A percentile compares a stretch with the other conserved stretches of the same genome.
These are phyloP conservation scores for Spirogloea muscicola DNA, from an alignment of 139 green algal genomes.

Conservation along the genomic window DNA sequence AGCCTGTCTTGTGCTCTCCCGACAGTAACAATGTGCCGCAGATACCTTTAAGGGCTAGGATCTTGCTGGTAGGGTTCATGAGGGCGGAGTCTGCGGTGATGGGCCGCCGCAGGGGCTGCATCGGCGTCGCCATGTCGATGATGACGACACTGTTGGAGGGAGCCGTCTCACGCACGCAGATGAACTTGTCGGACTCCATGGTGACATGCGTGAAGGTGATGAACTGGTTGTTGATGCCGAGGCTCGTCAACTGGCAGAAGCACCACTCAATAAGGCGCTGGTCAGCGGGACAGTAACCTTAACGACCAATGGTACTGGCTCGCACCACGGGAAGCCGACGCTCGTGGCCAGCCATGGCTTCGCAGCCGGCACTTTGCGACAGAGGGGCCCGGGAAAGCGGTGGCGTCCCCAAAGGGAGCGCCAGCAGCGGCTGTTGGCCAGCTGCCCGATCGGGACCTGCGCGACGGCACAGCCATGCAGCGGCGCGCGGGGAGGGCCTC, in stretches of 20 bases:
- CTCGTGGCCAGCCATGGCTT: too few relatives aligned
- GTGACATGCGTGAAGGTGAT: slow-evolving; percentile 98
- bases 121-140: slow-evolving; percentile 78
- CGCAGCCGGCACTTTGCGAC: background rate
- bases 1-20: too few relatives aligned
- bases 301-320: too few relatives aligned
- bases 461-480: too few relatives aligned
- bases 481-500: too few relatives aligned
- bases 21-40: too few relatives aligned
- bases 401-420: background rate
- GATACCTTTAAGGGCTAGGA: slow-evolving; percentile 94
- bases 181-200: slow-evolving; percentile 94
- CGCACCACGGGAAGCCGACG: background rate
- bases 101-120: slow-evolving; percentile 73
- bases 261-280: background rate
- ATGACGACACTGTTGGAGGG: slow-evolving; percentile 75
- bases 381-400: background rate
- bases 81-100: slow-evolving; percentile 96
- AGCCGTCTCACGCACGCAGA: slow-evolving; percentile 90
- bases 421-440: background rate
- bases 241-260: slow-evolving; percentile 78
- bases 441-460: too few relatives aligned
- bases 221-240: slow-evolving; percentile 82
- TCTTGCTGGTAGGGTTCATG: slow-evolving; percentile 88
- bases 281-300: background rate